A percentile compares a stretch with the other conserved stretches of the same genome.
Evolutionary conservation across 1,284 basidiomycete species (phyloP).

Genomic region (Trametes hirsuta): DNA sequence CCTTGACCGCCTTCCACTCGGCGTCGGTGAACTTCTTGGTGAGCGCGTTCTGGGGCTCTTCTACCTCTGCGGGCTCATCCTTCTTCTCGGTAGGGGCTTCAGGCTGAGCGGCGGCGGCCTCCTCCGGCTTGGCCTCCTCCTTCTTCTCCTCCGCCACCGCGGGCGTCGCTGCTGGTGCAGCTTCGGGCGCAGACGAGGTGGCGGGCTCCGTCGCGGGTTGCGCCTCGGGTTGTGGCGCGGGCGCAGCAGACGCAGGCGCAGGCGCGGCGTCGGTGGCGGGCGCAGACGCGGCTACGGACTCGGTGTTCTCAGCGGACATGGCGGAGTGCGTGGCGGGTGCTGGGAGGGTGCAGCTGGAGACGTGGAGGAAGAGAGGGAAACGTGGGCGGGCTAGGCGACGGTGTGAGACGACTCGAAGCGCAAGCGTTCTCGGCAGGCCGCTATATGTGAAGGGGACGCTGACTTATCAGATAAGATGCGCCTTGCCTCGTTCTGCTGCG

Average conservation of each 20-base stretch:
- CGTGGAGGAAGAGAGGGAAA: neutral
- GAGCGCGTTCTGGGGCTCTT: slow-evolving; percentile 67
- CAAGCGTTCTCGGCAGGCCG: slow-evolving; percentile 6
- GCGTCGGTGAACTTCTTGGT: slow-evolving; percentile 68
- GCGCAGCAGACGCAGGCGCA: neutral
- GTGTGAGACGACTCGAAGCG: slow-evolving; percentile 1
- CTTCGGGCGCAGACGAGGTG: neutral
- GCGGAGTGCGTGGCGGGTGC: neutral
- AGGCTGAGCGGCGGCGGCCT: slow-evolving; percentile 9
- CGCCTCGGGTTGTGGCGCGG: neutral
- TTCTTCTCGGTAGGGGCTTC: slow-evolving; percentile 8
- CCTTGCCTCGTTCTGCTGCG: neutral
- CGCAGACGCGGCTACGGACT: slow-evolving; percentile 11
- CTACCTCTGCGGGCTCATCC: slow-evolving; percentile 22
- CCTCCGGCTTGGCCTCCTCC: slow-evolving; percentile 12
- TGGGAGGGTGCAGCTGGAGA: neutral
- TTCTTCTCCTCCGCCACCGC: slow-evolving; percentile 1
- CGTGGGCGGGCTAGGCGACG: neutral
- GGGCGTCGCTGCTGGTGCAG: neutral
- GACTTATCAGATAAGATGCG: neutral
- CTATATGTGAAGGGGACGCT: neutral
- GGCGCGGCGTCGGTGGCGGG: slow-evolving; percentile 1
- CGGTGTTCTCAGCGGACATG: slow-evolving; percentile 19
- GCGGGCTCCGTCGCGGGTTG: neutral
- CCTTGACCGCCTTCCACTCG: slow-evolving; percentile 70